Evolutionary conservation across 1,139 yeast species (phyloP), one percentile per base, ranked within the genome.

Genomic region (Kurtzmaniella quercitrusa): DNA sequence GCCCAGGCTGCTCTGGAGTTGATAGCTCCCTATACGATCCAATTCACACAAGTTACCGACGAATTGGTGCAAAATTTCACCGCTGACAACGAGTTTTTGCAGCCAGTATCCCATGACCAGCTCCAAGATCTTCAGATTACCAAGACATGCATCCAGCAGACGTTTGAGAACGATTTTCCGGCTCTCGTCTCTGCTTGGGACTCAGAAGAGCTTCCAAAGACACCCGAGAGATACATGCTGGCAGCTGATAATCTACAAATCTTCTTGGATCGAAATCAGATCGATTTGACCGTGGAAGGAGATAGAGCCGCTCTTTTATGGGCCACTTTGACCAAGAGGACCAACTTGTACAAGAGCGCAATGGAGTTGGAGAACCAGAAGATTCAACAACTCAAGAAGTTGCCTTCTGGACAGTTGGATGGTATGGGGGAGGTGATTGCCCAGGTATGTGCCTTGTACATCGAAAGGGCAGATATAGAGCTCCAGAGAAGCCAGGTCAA

Each of bases 381-480:
- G 16, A 45, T 59, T 10, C 41, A 52, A 5, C 53, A 52, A 39
- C 59, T 58, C 47, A 58, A 50, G 42, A 53, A 47, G 39, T 43
- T 46, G 12, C 27, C 27, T n/a, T 8, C 23, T 10, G 57, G 58
- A 2, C 55, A 51, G 11, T 59, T 49, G 25, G 54, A 60, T 37
- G 65, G 65, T 16, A 48, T 68, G 31, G 77, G 77, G 1, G 50
- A 62, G 0, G 48, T 71, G 19, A 62, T 74, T 10, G 62, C 71
- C 8, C 75, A 72, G 46, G 50, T 76, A 2, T 63, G 78, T 48
- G 66, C 71, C 4, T 59, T 77, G 0, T 55, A 69, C 34, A 71
- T 77, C 21, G 79, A 75, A 34, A 59, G 82, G 44, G 71, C 80
- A 1, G 83, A 79, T 54, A 65, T 77, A 5, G 82, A 77, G 43